Evolutionary conservation across 352 stramenopile genomes (phyloP), one percentile per base, ranked within the genome.

Genomic region (Phytopythium mirpurense): DNA sequence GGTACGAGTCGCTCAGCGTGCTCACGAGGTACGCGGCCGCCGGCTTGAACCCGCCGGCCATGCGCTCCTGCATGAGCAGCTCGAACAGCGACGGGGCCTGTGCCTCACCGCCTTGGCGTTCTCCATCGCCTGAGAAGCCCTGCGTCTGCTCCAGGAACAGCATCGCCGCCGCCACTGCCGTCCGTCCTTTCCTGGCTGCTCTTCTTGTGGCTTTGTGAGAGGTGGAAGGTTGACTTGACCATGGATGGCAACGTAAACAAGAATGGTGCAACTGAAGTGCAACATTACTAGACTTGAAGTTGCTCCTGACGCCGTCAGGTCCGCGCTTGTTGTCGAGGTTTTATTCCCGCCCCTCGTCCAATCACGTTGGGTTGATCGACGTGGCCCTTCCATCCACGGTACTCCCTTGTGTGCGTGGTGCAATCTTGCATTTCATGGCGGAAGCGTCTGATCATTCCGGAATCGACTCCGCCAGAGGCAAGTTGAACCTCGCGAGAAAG

Each of bases 21-120:
- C 86, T 74, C 53, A 83, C 62, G 34, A 93, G 48, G 54, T 95
- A 95, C 60, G 90, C 74, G 21, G 81, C 62, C 24, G 84, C 84
- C 5, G 84, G 77, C 48, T 89, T 88, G 55, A 95, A 78, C 45
- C 80, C 74, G 32, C 56, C 37, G n/a, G 67, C 70, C 80, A 95
- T 90, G 49, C 79, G 78, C 60, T 93, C 76, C 65, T 95, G 84
- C 84, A 95, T 95, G 38, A 93, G 66, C 54, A 95, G 63, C 62
- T 95, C 84, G 46, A 90, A 95, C 21, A 92, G 77, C 59, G 84
- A 95, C 34, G 84, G 84, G 10, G 66, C 16, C 35, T 56, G 40
- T 14, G 36, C 45, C 14, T 31, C 56, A 11, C 26, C 52, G 24
- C 43, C 48, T 18, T 14, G 27, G 44, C 26, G 27, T 31, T 19